Conservation (phyloP, 2,329 filamentous ascomycete genomes). For the Talaromyces sp. region DNA sequence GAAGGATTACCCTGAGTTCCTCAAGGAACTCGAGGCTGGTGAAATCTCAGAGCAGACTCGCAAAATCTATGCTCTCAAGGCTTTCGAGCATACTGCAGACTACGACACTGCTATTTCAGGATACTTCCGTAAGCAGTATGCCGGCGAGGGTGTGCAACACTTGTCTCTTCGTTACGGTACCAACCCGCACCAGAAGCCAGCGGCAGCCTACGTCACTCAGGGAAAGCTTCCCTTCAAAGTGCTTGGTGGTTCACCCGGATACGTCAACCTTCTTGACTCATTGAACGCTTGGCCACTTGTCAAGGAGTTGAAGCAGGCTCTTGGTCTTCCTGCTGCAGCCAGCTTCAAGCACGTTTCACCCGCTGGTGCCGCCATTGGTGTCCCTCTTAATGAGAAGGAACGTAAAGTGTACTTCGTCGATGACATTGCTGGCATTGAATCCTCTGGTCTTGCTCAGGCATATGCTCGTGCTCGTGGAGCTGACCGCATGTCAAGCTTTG, state of each 20-base stretch:
- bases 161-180: conserved; percentile 85
- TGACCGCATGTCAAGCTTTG: conserved; percentile 98
- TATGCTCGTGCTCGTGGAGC: conserved; percentile 93
- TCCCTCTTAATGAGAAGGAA: conserved; percentile 79
- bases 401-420: conserved; percentile 98
- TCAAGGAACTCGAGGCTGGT: conserved; percentile 79
- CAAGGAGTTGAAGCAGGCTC: conserved; percentile 86
- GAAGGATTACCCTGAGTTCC: conserved; percentile 86
- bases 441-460: conserved; percentile 81
- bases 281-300: conserved; percentile 96
- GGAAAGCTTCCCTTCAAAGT: conserved; percentile 89
- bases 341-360: conserved; percentile 99
- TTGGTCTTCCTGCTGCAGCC: conserved; percentile 83
- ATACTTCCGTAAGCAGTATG: conserved; percentile 98
- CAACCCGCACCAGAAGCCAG: conserved; percentile 98
- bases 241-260: conserved; percentile 81
- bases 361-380: conserved; percentile 88
- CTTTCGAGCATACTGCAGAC: conserved; percentile 95
- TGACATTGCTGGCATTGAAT: conserved; percentile 84
- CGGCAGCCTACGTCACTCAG: conserved; percentile 71
- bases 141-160: conserved; percentile 76
- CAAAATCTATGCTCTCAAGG: conserved; percentile 89
- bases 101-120: conserved; percentile 92
- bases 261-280: conserved; percentile 94
- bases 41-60: conserved; percentile 81